Conservation (phyloP, 768 basidiomycete species). For the Leccinellum albellum region DNA sequence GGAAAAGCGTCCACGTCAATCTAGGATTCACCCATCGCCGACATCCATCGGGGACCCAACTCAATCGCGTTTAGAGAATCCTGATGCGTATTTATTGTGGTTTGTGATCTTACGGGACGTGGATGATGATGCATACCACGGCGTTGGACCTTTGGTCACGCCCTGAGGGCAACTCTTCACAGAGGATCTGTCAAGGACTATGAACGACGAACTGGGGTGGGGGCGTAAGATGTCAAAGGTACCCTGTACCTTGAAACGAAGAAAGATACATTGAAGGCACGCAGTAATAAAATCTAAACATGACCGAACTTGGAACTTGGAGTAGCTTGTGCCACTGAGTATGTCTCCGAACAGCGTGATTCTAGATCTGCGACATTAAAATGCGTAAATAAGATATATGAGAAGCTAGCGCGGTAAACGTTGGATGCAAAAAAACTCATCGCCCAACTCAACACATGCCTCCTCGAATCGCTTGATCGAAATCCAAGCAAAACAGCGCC, state of each 20-base stretch:
- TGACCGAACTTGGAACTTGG: background rate
- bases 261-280: conserved; percentile 35
- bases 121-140: conserved; percentile 75
- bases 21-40: conserved; percentile 81
- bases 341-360: background rate
- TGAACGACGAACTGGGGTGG: conserved; percentile 59
- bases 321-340: conserved; percentile 6
- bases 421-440: conserved; percentile 3
- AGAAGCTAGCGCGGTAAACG: background rate
- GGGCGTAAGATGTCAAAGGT: conserved; percentile 70
- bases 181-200: conserved; percentile 74
- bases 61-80: conserved; percentile 30
- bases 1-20: conserved; percentile 83
- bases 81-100: background rate
- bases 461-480: conserved; percentile 13
- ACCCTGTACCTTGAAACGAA: conserved; percentile 36
- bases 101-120: background rate
- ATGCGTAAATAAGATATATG: background rate
- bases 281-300: conserved; percentile 60
- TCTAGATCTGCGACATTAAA: background rate
- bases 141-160: conserved; percentile 85
- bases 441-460: background rate
- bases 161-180: conserved; percentile 76
- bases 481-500: conserved; percentile 19
- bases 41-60: conserved; percentile 73